Percentiles rank a stretch among this genome's conserved stretches.
phyloP scores from a whole-genome alignment of 345 rosid species.

The Erysimum cheiranthoides region DNA sequence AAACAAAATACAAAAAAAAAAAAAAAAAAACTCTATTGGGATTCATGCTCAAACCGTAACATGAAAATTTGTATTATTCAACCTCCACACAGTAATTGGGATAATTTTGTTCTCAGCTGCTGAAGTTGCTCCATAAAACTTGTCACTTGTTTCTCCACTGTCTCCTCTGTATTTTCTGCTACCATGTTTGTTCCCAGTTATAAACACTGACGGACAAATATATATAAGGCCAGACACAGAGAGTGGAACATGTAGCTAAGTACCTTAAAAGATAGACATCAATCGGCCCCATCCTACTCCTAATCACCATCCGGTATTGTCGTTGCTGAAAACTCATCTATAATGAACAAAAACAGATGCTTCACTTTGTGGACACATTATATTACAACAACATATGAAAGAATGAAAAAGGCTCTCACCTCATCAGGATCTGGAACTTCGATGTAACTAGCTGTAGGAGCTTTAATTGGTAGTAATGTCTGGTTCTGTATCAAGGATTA shows the following conservation, averaged over 20 bases:
- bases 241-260: neutral
- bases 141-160: slow-evolving; percentile 43
- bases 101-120: slow-evolving; percentile 31
- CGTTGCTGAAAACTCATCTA: slow-evolving; percentile 61
- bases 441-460: slow-evolving; percentile 71
- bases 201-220: neutral
- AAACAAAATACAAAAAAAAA: too few relatives aligned
- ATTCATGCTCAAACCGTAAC: slow-evolving; percentile 25
- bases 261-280: slow-evolving; percentile 73
- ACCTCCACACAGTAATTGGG: slow-evolving; percentile 15
- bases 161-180: slow-evolving; percentile 57
- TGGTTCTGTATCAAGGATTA: slow-evolving; percentile 65
- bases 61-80: slow-evolving; percentile 18
- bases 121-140: slow-evolving; percentile 56
- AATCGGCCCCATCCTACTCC: slow-evolving; percentile 74
- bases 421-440: slow-evolving; percentile 84
- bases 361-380: slow-evolving; percentile 19
- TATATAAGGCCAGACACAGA: neutral
- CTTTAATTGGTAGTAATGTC: slow-evolving; percentile 67
- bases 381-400: neutral
- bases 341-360: slow-evolving; percentile 23
- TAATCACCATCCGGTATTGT: slow-evolving; percentile 66
- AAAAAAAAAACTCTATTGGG: slow-evolving; percentile 3
- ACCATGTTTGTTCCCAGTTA: slow-evolving; percentile 40
- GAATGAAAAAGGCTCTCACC: slow-evolving; percentile 42